Evolutionary conservation across 1,284 basidiomycete species (phyloP).

Genomic region (Athelia psychrophila): DNA sequence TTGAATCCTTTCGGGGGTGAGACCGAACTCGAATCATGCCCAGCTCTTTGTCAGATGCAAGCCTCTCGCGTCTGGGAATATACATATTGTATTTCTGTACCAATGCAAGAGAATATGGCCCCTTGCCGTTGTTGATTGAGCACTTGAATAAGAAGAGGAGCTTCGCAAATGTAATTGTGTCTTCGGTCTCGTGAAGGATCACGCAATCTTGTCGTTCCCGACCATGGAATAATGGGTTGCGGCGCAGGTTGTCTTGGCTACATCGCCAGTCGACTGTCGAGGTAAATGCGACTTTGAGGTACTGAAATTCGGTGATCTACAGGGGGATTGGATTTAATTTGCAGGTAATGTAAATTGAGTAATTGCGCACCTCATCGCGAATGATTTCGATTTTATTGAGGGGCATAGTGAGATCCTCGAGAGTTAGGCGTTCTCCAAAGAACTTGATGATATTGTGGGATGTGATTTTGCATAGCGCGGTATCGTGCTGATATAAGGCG

Average conservation of each 20-base stretch:
- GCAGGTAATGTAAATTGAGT: slow-evolving; percentile 11
- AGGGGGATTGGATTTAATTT: slow-evolving; percentile 6
- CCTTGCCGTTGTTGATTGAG: slow-evolving; percentile 7
- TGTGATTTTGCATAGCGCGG: too few relatives aligned
- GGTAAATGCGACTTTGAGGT: slow-evolving; percentile 23
- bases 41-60: slow-evolving; percentile 15
- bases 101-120: slow-evolving; percentile 19
- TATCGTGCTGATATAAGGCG: slow-evolving; percentile 11
- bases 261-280: slow-evolving; percentile 21
- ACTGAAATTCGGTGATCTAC: slow-evolving; percentile 23
- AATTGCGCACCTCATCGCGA: background rate
- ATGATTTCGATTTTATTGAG: too few relatives aligned
- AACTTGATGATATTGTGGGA: too few relatives aligned
- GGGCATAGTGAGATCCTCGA: too few relatives aligned
- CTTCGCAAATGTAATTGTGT: slow-evolving; percentile 18
- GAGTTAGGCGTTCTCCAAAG: too few relatives aligned
- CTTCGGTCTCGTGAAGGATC: slow-evolving; percentile 17
- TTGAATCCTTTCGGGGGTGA: slow-evolving; percentile 4
- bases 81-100: slow-evolving; percentile 18
- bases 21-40: slow-evolving; percentile 16
- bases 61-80: too few relatives aligned
- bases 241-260: slow-evolving; percentile 22
- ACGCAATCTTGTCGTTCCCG: slow-evolving; percentile 25
- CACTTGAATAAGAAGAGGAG: slow-evolving; percentile 23
- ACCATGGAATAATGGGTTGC: slow-evolving; percentile 25